Conservation (phyloP, 352 stramenopile genomes). For the Phytophthora chlamydospora region DNA sequence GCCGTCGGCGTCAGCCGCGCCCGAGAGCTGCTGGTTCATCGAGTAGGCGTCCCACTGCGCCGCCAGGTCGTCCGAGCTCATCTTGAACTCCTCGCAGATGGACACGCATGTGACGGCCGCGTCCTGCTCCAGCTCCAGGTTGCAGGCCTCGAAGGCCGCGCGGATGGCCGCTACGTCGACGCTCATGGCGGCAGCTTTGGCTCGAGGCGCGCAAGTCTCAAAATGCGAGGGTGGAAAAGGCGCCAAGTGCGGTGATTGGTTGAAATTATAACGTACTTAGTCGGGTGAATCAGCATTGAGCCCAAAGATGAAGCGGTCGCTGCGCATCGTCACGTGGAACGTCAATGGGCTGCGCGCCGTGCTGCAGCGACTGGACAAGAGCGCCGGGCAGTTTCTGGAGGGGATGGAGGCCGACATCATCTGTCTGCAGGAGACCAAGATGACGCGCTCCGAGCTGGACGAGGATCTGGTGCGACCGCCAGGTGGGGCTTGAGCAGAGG, state of each 20-base stretch:
- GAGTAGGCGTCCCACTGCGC: slow-evolving; percentile 87
- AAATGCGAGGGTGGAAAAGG: slow-evolving; percentile 31
- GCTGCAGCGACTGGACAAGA: slow-evolving; percentile 63
- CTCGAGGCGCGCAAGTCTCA: slow-evolving; percentile 18
- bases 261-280: background rate
- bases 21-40: slow-evolving; percentile 83
- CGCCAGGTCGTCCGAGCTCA: slow-evolving; percentile 80
- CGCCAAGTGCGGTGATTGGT: slow-evolving; percentile 50
- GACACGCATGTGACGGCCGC: slow-evolving; percentile 68
- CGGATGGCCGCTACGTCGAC: slow-evolving; percentile 64
- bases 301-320: slow-evolving; percentile 20
- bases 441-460: slow-evolving; percentile 83
- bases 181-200: slow-evolving; percentile 39
- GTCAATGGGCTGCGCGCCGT: slow-evolving; percentile 85
- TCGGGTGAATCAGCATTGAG: background rate
- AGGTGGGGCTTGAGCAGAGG: slow-evolving; percentile 31
- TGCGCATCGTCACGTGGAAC: slow-evolving; percentile 86
- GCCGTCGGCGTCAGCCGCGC: slow-evolving; percentile 58
- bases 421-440: slow-evolving; percentile 89
- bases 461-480: slow-evolving; percentile 71
- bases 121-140: slow-evolving; percentile 77
- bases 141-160: slow-evolving; percentile 73
- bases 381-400: slow-evolving; percentile 56
- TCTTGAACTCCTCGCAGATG: slow-evolving; percentile 77
- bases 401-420: slow-evolving; percentile 71